Evolutionary conservation across 345 rosid genomes (phyloP), one percentile per base, ranked within the genome.

Genomic region (Sonneratia alba): DNA sequence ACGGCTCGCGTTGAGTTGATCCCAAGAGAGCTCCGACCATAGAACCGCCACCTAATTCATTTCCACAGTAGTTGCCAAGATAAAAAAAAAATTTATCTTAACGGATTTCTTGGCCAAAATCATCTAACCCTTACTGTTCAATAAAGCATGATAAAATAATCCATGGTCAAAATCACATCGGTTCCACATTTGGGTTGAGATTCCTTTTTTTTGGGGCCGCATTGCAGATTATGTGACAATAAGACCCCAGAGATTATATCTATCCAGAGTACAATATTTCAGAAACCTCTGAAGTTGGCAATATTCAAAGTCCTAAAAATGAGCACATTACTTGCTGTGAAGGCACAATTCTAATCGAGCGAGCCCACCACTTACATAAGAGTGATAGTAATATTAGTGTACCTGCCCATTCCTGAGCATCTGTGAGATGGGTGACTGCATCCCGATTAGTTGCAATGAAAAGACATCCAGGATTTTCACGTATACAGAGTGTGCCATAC

Each of bases 331-430:
- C 36, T 62, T 14, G 2, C 65, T 27, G 14, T 24, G 36, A 27
- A 61, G 14, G 16, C 3, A 8, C 55, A 59, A 8, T 32, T 2
- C 2, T 61, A 3, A 61, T 61, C 18, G 27, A 61, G 27, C 9
- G 15, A 61, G 36, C 37, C 3, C 24, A 11, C 36, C 36, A 21
- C 34, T 61, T 9, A 6, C 0, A 27, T 2, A 32, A 6, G 32
- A 42, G 45, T 42, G 45, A 42, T 42, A 42, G 10, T 42, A 9
- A 42, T 13, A 15, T 18, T 21, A 69, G 36, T 71, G 72, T 72
- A 90, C 99, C 97, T 81, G 97, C 97, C 97, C 99, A 95, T 81
- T 91, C 99, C 77, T 95, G 97, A 76, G 92, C 92, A 85, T 89
- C 90, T 0, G 99, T 95, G 73, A 92, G 89, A 80, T 92, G 97